Conservation (phyloP, 2,329 filamentous ascomycete genomes). For the Aspergillus sp. region DNA sequence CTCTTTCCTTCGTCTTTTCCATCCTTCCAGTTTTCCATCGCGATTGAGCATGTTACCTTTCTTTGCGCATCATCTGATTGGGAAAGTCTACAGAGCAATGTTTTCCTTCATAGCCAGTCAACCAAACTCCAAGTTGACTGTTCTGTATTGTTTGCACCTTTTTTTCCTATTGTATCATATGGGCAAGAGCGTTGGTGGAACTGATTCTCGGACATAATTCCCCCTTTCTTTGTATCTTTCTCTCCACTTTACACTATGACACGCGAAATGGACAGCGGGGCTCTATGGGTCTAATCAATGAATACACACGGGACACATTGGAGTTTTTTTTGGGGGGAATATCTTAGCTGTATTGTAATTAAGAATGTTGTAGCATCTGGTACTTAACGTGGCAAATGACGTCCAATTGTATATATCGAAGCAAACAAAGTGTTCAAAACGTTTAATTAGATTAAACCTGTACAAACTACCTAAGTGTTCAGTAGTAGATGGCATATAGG, state of each 20-base stretch:
- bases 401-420: too few species aligned
- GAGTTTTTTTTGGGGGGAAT: neutral
- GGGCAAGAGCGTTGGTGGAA: slow-evolving; percentile 13
- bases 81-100: neutral
- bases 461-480: neutral
- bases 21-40: neutral
- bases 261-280: neutral
- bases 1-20: slow-evolving; percentile 1
- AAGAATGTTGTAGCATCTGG: too few species aligned
- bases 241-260: neutral
- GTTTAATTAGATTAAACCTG: neutral
- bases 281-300: neutral
- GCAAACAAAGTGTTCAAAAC: too few species aligned
- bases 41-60: slow-evolving; percentile 4
- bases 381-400: too few species aligned
- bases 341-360: neutral
- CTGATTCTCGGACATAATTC: slow-evolving; percentile 4
- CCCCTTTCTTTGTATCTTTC: slow-evolving; percentile 1
- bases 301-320: neutral
- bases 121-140: neutral
- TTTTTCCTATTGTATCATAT: slow-evolving; percentile 15
- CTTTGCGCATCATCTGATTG: neutral
- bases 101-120: neutral
- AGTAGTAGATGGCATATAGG: slow-evolving; percentile 2
- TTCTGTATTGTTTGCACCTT: neutral